These are phyloP conservation scores for Exophiala phaeomuriformis DNA, from an alignment of 2,329 filamentous ascomycete genomes.

Conservation along the genomic window DNA sequence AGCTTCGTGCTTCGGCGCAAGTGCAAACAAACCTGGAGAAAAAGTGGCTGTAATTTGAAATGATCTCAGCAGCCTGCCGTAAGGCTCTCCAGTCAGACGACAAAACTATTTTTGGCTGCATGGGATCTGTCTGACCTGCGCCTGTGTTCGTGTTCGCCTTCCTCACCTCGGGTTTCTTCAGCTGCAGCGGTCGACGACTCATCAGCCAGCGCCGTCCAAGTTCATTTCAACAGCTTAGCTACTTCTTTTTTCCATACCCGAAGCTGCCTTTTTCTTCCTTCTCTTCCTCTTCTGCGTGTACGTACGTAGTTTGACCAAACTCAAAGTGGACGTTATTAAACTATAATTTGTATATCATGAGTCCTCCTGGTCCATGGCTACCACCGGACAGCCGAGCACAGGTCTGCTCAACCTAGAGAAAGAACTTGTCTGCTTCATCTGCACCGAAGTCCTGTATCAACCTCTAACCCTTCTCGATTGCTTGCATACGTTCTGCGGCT, in stretches of 20 bases:
- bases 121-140: no score
- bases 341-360: slow-evolving; percentile 1
- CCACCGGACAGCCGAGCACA: slow-evolving; percentile 12
- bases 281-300: not conserved
- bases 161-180: no score
- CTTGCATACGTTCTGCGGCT: slow-evolving; percentile 91
- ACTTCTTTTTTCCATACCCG: not conserved
- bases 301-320: not conserved
- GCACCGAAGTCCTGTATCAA: slow-evolving; percentile 88
- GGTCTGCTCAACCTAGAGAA: slow-evolving; percentile 68
- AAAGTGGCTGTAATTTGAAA: no score
- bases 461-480: slow-evolving; percentile 87
- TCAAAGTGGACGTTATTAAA: not conserved
- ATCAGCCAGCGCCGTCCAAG: not conserved
- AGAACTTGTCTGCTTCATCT: slow-evolving; percentile 95
- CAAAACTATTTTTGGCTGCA: no score
- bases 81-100: no score
- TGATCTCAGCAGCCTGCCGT: no score
- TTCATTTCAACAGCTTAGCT: not conserved
- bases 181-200: not conserved
- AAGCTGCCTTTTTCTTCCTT: not conserved
- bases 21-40: no score
- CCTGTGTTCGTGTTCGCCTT: no score
- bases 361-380: slow-evolving; percentile 13
- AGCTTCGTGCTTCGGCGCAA: no score